A percentile compares a stretch with the other conserved stretches of the same genome.
Conservation (phyloP, 169 alveolate genomes). For the Eimeria maxima region DNA sequence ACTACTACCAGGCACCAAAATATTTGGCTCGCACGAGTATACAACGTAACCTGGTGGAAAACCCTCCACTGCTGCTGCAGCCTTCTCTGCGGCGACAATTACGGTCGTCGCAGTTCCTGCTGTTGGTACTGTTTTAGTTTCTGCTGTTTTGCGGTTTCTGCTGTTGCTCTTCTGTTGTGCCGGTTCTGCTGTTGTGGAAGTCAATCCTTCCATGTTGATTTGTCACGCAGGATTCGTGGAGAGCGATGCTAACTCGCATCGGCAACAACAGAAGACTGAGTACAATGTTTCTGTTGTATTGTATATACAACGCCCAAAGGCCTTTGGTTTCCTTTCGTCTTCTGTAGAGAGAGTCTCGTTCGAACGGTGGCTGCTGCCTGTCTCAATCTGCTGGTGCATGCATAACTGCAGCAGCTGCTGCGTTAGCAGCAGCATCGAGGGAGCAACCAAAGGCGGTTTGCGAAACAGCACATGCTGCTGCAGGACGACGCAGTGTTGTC, state of each 20-base stretch:
- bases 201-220: not conserved
- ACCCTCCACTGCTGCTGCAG: not conserved
- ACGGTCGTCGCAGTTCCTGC: not conserved
- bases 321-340: constrained; percentile 66
- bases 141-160: not conserved
- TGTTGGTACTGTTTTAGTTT: constrained; percentile 17
- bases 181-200: no score
- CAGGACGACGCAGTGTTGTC: constrained; percentile 73
- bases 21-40: not conserved
- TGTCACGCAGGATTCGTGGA: constrained; percentile 38
- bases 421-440: constrained; percentile 19
- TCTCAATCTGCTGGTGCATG: constrained; percentile 67
- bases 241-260: constrained; percentile 34
- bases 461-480: constrained; percentile 75
- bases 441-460: not conserved
- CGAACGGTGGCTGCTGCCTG: constrained; percentile 73
- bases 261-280: constrained; percentile 54
- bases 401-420: constrained; percentile 61
- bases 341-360: constrained; percentile 57
- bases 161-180: not conserved
- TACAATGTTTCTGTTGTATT: constrained; percentile 51
- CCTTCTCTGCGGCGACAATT: not conserved
- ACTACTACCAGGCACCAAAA: not conserved
- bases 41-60: not conserved
- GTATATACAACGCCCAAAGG: constrained; percentile 57